Conservation (phyloP, 768 basidiomycete genomes). For the Mycena olivaceomarginata region DNA sequence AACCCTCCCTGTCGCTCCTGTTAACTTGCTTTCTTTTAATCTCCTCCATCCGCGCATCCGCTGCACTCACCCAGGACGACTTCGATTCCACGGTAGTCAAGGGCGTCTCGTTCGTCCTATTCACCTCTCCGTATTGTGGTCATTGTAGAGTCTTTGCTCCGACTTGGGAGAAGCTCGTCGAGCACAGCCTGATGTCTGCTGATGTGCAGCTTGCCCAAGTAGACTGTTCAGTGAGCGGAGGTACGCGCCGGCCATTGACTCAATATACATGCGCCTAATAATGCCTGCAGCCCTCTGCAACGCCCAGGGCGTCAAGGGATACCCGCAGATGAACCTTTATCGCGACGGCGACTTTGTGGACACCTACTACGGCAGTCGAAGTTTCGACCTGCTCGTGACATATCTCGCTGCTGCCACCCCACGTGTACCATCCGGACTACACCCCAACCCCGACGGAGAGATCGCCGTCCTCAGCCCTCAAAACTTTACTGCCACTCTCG, state of each 20-base stretch:
- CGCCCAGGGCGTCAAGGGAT: background rate
- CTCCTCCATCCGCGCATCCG: slow-evolving; percentile 18
- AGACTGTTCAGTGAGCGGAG: slow-evolving; percentile 87
- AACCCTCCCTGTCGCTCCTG: slow-evolving; percentile 36
- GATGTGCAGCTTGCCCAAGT: slow-evolving; percentile 86
- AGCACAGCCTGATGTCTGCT: slow-evolving; percentile 63
- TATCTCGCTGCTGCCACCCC: slow-evolving; percentile 66
- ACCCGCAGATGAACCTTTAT: slow-evolving; percentile 64
- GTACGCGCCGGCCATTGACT: slow-evolving; percentile 62
- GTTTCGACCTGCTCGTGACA: slow-evolving; percentile 70
- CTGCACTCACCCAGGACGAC: slow-evolving; percentile 72
- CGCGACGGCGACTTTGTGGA: slow-evolving; percentile 63
- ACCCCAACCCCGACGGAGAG: slow-evolving; percentile 59
- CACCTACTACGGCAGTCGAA: slow-evolving; percentile 73
- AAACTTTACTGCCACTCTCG: slow-evolving; percentile 62
- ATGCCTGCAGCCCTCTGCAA: slow-evolving; percentile 66
- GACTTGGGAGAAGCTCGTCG: slow-evolving; percentile 85
- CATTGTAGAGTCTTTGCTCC: slow-evolving; percentile 90
- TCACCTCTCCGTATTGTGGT: slow-evolving; percentile 89
- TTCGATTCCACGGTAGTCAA: slow-evolving; percentile 70
- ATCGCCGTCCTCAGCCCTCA: slow-evolving; percentile 58
- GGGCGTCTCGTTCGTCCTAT: slow-evolving; percentile 89
- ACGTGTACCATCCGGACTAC: background rate
- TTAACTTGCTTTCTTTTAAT: background rate
- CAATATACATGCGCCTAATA: background rate